A percentile compares a stretch with the other conserved stretches of the same genome.
Evolutionary conservation across 768 basidiomycete genomes (phyloP).

Genomic region (Pleurotus salmoneostramineus): DNA sequence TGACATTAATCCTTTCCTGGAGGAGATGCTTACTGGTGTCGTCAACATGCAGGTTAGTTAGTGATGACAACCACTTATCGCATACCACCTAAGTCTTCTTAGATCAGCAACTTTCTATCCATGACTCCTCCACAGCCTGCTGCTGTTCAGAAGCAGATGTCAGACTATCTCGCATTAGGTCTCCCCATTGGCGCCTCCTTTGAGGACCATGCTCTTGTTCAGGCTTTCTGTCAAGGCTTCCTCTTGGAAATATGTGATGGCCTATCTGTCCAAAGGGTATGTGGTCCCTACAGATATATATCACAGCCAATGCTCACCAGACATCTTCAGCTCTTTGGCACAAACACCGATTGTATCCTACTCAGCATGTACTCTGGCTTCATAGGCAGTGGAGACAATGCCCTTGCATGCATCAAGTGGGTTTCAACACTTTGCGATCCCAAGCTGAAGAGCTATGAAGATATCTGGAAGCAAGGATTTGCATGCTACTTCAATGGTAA

Average conservation of each 20-base stretch:
- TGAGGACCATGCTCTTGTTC: neutral
- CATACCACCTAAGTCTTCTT: neutral
- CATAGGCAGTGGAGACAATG: neutral
- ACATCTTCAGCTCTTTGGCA: neutral
- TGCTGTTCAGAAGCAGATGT: neutral
- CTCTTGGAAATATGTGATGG: neutral
- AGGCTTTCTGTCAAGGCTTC: neutral
- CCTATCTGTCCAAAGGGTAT: neutral
- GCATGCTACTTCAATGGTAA: neutral
- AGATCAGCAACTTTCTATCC: neutral
- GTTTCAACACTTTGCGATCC: neutral
- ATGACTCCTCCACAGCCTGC: neutral
- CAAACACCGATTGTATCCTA: neutral
- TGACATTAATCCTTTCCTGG: neutral
- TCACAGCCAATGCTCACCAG: neutral
- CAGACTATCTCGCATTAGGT: neutral
- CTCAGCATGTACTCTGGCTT: neutral
- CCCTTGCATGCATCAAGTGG: neutral
- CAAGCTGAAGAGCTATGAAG: neutral
- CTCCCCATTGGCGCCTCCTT: neutral
- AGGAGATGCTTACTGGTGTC: neutral
- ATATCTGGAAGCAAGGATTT: neutral
- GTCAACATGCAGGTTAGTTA: neutral
- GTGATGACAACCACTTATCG: neutral
- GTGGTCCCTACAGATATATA: neutral